Conservation (phyloP, 176 grass and related monocot species). For the Triticum timopheevii region DNA sequence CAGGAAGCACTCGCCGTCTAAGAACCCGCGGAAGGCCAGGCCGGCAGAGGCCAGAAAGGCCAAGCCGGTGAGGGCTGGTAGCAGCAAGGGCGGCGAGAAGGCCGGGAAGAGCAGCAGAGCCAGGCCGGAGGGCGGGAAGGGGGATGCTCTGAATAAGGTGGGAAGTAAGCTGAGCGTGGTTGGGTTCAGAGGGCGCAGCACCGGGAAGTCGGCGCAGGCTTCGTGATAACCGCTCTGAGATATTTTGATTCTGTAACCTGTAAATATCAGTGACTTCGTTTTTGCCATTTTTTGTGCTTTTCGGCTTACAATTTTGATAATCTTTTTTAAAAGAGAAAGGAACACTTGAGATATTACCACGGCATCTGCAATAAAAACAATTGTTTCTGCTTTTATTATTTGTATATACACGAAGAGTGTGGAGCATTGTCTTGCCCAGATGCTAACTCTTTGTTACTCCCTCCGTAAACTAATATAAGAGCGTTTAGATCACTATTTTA, state of each 20-base stretch:
- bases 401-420: neutral
- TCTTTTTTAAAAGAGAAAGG: neutral
- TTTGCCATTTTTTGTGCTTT: neutral
- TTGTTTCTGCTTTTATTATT: neutral
- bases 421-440: neutral
- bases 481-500: no score
- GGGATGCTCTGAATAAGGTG: slow-evolving; percentile 32
- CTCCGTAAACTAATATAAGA: no score
- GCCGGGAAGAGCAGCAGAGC: slow-evolving; percentile 38
- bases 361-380: neutral
- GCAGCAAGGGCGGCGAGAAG: slow-evolving; percentile 24
- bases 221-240: neutral
- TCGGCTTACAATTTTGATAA: slow-evolving; percentile 1
- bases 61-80: slow-evolving; percentile 34
- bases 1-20: slow-evolving; percentile 23
- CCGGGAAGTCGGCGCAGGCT: slow-evolving; percentile 43
- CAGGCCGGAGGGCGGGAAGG: slow-evolving; percentile 37
- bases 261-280: slow-evolving; percentile 34
- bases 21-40: slow-evolving; percentile 22
- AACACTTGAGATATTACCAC: neutral
- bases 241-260: slow-evolving; percentile 16
- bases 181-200: slow-evolving; percentile 92
- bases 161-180: slow-evolving; percentile 71
- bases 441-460: neutral
- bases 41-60: neutral